phyloP scores from a whole-genome alignment of 768 basidiomycete species.

The Nidula microcarpa region DNA sequence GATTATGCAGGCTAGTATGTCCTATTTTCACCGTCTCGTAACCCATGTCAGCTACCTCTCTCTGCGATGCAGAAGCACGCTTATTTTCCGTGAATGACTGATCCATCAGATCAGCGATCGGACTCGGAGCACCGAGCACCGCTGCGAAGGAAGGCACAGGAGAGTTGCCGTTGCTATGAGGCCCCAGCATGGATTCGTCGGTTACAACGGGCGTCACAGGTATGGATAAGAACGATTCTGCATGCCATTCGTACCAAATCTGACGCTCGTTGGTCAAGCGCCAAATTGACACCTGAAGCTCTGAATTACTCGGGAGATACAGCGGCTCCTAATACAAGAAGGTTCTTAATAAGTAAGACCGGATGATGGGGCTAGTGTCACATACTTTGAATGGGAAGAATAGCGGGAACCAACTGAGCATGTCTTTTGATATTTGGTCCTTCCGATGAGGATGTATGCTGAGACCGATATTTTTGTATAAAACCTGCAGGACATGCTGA shows the following conservation, averaged over 20 bases:
- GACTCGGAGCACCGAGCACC: constrained; percentile 47
- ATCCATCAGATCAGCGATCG: constrained; percentile 68
- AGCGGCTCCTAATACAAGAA: constrained; percentile 68
- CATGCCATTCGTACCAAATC: constrained; percentile 99
- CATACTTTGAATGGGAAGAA: constrained; percentile 91
- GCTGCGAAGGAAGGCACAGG: constrained; percentile 14
- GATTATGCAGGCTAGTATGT: constrained; percentile 90
- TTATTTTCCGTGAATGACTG: constrained; percentile 18
- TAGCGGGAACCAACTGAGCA: constrained; percentile 99
- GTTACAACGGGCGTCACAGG: constrained; percentile 29
- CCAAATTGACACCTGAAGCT: constrained; percentile 93
- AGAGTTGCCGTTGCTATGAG: neutral
- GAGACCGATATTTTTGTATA: constrained; percentile 87
- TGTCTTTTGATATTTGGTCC: constrained; percentile 85
- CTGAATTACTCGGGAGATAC: constrained; percentile 89
- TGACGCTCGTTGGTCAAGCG: constrained; percentile 83
- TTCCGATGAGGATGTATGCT: constrained; percentile 93
- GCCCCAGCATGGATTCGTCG: constrained; percentile 15
- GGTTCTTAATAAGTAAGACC: neutral
- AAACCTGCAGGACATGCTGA: constrained; percentile 27
- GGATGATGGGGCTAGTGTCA: constrained; percentile 3
- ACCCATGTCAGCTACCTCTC: constrained; percentile 7
- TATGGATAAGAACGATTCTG: constrained; percentile 84
- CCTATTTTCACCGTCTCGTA: constrained; percentile 82
- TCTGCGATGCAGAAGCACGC: constrained; percentile 8